phyloP scores from a whole-genome alignment of 306 rosid species.

The Quillaja saponaria region DNA sequence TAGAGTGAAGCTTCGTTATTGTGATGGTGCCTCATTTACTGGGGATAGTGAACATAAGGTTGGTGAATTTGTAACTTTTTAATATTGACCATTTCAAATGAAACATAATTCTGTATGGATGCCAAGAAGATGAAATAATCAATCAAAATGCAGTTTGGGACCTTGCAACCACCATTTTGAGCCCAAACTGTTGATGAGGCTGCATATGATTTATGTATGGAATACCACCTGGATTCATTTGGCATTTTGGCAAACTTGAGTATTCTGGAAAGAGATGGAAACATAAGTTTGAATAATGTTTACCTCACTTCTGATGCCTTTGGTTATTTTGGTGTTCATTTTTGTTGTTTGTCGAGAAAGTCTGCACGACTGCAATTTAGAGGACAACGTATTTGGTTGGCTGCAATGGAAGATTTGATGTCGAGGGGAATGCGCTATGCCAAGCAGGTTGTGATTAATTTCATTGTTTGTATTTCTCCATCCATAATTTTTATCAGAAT shows the following conservation, averaged over 20 bases:
- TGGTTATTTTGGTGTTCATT: neutral
- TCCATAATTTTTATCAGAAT: conserved; percentile 14
- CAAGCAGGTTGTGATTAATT: conserved; percentile 53
- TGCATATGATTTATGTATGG: neutral
- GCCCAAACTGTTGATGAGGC: too few relatives aligned
- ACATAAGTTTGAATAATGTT: neutral
- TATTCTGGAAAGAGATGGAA: neutral
- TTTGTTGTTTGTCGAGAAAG: conserved; percentile 39
- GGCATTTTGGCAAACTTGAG: neutral
- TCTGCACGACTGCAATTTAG: conserved; percentile 72
- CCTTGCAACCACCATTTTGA: neutral
- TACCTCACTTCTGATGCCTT: neutral
- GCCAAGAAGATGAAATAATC: conserved; percentile 2
- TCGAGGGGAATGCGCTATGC: conserved; percentile 86
- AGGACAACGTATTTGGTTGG: conserved; percentile 87
- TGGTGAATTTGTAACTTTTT: conserved; percentile 14
- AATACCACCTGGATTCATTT: conserved; percentile 1
- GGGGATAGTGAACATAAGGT: conserved; percentile 85
- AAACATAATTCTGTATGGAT: neutral
- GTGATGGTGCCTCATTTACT: conserved; percentile 94
- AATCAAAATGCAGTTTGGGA: neutral
- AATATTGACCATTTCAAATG: conserved; percentile 7
- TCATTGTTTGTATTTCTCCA: neutral
- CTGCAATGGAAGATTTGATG: conserved; percentile 88
- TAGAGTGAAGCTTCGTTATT: conserved; percentile 92